Evolutionary conservation across 768 basidiomycete genomes (phyloP), one percentile per base, ranked within the genome.

Genomic region (Lentinula sp.): DNA sequence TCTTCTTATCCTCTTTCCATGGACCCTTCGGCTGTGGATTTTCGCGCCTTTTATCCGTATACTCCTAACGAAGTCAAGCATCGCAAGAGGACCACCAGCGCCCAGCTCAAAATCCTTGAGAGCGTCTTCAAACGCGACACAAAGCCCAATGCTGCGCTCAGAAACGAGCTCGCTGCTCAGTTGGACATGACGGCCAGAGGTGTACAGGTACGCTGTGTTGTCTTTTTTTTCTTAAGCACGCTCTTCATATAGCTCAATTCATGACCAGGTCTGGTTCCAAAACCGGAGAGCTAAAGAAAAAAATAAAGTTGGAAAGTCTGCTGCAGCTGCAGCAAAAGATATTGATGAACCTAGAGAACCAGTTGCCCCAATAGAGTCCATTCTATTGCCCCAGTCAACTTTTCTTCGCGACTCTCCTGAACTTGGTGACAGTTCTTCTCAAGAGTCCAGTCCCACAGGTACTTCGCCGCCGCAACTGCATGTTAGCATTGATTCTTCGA

Each of bases 61-160:
- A 85, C 87, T 56, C 91, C 91, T 60, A 92, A 91, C 75, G 89
- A 95, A 77, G 91, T 97, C 76, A 96, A 96, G 77, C 95, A 96
- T 68, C 80, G 95, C 62, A 91, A 94, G 67, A 80, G 96, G 57
- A 98, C 96, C 0, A 92, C 93, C 34, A 84, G 86, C 37, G 78
- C 84, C 18, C 96, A 98, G 76, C 87, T 97, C 69, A 88, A 88
- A 74, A 84, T 93, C 65, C 85, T 98, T 65, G 96, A 98, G 73
- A 79, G 83, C 61, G 80, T 94, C 66, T 98, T 96, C 74, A 85
- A 84, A 67, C 79, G 82, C 66, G 93, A 95, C 74, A 92, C 92
- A 60, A 98, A 98, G 72, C 95, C 96, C 15, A 95, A 94, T 72
- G 88, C 86, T 42, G 75, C 81, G 6, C 76, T 89, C 40, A 82